Conservation (phyloP, 2,329 filamentous ascomycete species). For the Sclerotinia borealis region DNA sequence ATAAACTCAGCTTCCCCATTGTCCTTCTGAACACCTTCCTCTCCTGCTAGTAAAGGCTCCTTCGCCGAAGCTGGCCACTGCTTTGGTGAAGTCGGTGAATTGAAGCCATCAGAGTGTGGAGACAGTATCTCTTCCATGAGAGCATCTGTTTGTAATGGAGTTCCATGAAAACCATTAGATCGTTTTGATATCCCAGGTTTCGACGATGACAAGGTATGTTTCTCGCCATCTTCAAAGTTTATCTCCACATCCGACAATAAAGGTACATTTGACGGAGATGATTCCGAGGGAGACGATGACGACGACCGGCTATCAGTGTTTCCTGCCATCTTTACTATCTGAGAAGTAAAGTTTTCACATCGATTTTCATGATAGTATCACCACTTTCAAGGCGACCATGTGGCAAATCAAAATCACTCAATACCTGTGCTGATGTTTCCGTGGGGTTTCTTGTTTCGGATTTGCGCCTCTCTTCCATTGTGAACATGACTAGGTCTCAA, state of each 20-base stretch:
- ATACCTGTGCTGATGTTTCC: neutral
- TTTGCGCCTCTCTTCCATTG: neutral
- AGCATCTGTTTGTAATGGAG: neutral
- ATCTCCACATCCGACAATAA: neutral
- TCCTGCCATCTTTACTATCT: slow-evolving; percentile 3
- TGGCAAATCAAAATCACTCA: neutral
- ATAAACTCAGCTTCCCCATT: neutral
- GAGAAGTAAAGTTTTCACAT: neutral
- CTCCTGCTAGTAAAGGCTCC: slow-evolving; percentile 1
- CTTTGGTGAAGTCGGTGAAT: neutral
- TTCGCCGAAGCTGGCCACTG: slow-evolving; percentile 1
- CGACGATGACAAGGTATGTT: neutral
- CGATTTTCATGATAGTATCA: neutral
- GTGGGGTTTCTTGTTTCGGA: neutral
- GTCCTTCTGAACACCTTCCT: neutral
- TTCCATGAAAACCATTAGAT: neutral
- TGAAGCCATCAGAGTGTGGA: neutral
- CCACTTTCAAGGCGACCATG: neutral
- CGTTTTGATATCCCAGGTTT: neutral
- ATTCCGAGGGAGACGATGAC: neutral
- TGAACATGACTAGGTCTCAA: neutral
- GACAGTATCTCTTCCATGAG: neutral
- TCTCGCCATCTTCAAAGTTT: neutral
- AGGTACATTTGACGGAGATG: neutral
- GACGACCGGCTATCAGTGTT: neutral